phyloP scores from a whole-genome alignment of 2,329 filamentous ascomycete species.

The Alternaria arborescens region DNA sequence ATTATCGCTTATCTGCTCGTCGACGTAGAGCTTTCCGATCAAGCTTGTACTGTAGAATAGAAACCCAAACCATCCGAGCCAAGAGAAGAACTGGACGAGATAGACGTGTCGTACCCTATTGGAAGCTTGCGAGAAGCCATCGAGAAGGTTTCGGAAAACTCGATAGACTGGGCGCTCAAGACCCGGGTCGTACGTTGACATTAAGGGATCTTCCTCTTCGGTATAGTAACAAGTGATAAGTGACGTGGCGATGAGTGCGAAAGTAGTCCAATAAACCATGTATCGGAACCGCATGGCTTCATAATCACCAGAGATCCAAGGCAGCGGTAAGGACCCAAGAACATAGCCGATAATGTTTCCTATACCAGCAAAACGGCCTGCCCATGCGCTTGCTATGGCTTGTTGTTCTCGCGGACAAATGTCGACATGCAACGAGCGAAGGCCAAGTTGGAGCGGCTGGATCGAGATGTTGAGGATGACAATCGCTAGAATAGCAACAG shows the following conservation, averaged over 20 bases:
- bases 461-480: constrained; percentile 10
- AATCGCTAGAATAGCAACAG: background rate
- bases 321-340: constrained; percentile 32
- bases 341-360: constrained; percentile 43
- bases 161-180: background rate
- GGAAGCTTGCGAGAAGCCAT: constrained; percentile 13
- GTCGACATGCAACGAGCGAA: constrained; percentile 48
- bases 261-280: constrained; percentile 9
- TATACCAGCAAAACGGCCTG: constrained; percentile 35
- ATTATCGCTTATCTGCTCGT: background rate
- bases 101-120: constrained; percentile 16
- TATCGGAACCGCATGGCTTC: constrained; percentile 19
- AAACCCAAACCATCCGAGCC: constrained; percentile 50
- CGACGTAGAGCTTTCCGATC: constrained; percentile 22
- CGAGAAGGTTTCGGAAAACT: background rate
- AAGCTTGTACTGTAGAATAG: constrained; percentile 40
- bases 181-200: background rate
- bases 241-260: constrained; percentile 5
- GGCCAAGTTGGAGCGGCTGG: constrained; percentile 44
- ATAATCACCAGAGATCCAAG: constrained; percentile 29
- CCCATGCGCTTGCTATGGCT: constrained; percentile 40
- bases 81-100: constrained; percentile 70
- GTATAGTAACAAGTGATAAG: constrained; percentile 4
- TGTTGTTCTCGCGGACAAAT: constrained; percentile 42
- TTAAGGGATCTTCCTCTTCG: background rate